Evolutionary conservation across 139 green algal genomes (phyloP).

Genomic region (Coccomyxa sp.): DNA sequence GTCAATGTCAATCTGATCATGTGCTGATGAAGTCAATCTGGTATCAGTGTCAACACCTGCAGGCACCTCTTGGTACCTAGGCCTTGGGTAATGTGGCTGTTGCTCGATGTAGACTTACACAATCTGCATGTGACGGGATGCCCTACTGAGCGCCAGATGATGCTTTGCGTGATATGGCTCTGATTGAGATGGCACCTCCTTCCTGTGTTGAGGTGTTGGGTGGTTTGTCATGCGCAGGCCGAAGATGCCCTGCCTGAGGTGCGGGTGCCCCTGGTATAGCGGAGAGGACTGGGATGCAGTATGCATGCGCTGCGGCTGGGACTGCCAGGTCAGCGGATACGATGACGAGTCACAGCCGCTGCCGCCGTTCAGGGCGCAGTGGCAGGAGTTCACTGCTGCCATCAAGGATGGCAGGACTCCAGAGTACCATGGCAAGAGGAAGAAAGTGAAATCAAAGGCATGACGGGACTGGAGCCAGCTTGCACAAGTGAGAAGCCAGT

Average conservation of each 20-base stretch:
- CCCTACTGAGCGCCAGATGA: neutral
- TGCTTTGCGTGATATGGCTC: neutral
- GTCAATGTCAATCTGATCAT: neutral
- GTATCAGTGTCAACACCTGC: neutral
- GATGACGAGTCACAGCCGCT: conserved; percentile 74
- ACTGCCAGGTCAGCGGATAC: conserved; percentile 69
- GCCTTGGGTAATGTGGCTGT: too few species aligned
- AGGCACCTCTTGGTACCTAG: neutral
- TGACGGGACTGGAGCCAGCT: too few species aligned
- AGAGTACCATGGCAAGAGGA: neutral
- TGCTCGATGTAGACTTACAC: too few species aligned
- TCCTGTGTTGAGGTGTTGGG: neutral
- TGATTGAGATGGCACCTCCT: neutral
- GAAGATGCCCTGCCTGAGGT: conserved; percentile 62
- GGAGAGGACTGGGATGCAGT: conserved; percentile 76
- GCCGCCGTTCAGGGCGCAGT: conserved; percentile 42
- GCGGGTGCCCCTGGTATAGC: conserved; percentile 81
- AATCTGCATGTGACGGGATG: neutral
- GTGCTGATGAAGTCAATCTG: neutral
- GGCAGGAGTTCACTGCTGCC: conserved; percentile 31
- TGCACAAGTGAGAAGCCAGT: too few species aligned
- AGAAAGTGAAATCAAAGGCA: neutral
- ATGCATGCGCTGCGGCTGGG: conserved; percentile 65
- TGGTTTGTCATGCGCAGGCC: conserved; percentile 39
- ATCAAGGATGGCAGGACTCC: neutral